These are phyloP conservation scores for Trifolium subterraneum DNA, from an alignment of 306 rosid species.

Conservation along the genomic window DNA sequence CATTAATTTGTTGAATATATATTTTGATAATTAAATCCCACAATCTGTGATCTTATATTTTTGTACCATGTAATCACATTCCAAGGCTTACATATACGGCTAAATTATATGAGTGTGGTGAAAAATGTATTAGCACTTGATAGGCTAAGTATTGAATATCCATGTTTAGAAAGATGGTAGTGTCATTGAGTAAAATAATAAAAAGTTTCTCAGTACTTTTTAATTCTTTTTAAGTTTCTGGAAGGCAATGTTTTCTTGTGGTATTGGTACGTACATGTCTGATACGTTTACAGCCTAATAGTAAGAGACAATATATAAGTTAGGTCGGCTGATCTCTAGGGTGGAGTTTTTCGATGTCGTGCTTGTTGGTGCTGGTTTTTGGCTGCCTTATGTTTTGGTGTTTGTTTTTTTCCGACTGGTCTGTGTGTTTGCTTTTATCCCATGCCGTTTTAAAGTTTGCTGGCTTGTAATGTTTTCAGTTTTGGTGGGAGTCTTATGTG, in stretches of 20 bases:
- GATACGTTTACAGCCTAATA: neutral
- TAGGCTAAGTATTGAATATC: neutral
- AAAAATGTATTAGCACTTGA: neutral
- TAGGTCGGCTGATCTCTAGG: too few species aligned
- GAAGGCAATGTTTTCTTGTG: neutral
- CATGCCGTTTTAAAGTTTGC: too few species aligned
- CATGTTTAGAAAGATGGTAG: neutral
- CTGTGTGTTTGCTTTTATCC: too few species aligned
- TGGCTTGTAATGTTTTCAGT: too few species aligned
- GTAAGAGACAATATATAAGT: too few species aligned
- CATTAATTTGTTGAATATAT: too few species aligned
- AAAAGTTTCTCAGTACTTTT: neutral
- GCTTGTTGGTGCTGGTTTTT: too few species aligned
- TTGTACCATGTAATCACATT: neutral
- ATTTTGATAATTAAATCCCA: neutral
- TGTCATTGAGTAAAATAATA: neutral
- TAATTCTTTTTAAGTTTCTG: neutral
- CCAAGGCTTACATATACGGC: neutral
- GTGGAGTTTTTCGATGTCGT: too few species aligned
- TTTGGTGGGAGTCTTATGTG: too few species aligned
- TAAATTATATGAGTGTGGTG: neutral
- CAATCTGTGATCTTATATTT: neutral
- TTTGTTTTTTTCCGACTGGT: too few species aligned
- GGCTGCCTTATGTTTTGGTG: too few species aligned
- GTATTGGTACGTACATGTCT: neutral